These are phyloP conservation scores for Candida odintsovae DNA, from an alignment of 805 yeast genomes.

Conservation along the genomic window DNA sequence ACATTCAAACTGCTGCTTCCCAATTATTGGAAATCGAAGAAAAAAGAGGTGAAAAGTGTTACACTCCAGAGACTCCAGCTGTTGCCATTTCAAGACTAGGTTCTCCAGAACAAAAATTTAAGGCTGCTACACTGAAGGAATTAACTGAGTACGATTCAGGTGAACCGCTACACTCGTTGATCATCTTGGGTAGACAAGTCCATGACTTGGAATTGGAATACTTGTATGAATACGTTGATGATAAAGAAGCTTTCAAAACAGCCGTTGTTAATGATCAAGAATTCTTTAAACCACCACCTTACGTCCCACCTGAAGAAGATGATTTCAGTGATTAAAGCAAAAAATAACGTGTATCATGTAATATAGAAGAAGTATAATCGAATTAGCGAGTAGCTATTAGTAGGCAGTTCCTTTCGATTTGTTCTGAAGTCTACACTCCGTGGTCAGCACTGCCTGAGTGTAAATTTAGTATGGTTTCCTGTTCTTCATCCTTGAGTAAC, in stretches of 20 bases:
- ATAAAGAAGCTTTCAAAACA: constrained; percentile 42
- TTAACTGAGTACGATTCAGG: constrained; percentile 84
- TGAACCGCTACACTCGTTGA: constrained; percentile 87
- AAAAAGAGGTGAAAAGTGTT: constrained; percentile 65
- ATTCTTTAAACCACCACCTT: constrained; percentile 67
- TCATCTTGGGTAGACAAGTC: constrained; percentile 87
- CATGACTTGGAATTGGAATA: constrained; percentile 91
- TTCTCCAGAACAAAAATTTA: constrained; percentile 73
- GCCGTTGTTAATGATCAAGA: constrained; percentile 53
- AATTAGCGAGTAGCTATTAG: background rate
- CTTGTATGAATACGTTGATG: constrained; percentile 67
- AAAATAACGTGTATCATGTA: background rate
- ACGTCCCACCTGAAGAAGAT: constrained; percentile 45
- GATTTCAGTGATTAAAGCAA: constrained; percentile 20
- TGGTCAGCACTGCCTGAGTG: no score
- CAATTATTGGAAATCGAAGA: constrained; percentile 89
- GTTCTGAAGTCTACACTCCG: background rate
- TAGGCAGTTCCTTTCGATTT: background rate
- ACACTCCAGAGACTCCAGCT: constrained; percentile 84
- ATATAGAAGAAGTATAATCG: background rate
- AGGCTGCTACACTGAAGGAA: constrained; percentile 78
- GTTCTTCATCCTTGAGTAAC: no score
- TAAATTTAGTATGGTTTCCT: no score
- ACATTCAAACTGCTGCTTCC: constrained; percentile 79
- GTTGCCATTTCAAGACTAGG: constrained; percentile 92